Percentiles rank a stretch among this genome's conserved stretches.
Conservation (phyloP, 495 filamentous ascomycete genomes). For the Hyaloscypha hepaticicola region DNA sequence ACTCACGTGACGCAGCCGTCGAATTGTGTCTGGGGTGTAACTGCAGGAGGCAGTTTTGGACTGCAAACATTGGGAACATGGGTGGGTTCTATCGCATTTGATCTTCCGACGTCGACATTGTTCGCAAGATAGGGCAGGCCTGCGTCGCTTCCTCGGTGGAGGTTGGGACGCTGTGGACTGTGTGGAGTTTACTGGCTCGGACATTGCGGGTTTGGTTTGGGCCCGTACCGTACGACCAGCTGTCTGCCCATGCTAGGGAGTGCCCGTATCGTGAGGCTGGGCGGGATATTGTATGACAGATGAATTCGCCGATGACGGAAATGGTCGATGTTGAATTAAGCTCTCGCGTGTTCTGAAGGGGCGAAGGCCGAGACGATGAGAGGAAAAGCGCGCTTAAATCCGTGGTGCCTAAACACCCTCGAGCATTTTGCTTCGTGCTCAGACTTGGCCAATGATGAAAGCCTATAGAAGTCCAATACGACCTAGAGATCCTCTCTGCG, state of each 20-base stretch:
- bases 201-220: background rate
- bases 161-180: no score
- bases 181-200: slow-evolving; percentile 10
- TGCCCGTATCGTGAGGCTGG: background rate
- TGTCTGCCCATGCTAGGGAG: no score
- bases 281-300: background rate
- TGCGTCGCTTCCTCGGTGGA: slow-evolving; percentile 38
- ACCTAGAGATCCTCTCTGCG: background rate
- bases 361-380: background rate
- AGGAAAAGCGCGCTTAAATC: background rate
- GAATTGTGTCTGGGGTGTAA: slow-evolving; percentile 27
- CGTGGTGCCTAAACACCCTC: background rate
- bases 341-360: background rate
- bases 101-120: slow-evolving; percentile 47
- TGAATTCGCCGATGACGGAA: background rate
- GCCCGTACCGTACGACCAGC: no score
- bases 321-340: background rate
- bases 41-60: slow-evolving; percentile 29
- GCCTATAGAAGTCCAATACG: background rate
- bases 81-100: slow-evolving; percentile 43
- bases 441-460: background rate
- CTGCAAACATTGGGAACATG: slow-evolving; percentile 42
- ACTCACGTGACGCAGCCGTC: background rate
- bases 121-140: slow-evolving; percentile 45
- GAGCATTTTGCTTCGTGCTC: no score